Evolutionary conservation across 208 protist species (phyloP).

Genomic region (Spongospora subterranea): DNA sequence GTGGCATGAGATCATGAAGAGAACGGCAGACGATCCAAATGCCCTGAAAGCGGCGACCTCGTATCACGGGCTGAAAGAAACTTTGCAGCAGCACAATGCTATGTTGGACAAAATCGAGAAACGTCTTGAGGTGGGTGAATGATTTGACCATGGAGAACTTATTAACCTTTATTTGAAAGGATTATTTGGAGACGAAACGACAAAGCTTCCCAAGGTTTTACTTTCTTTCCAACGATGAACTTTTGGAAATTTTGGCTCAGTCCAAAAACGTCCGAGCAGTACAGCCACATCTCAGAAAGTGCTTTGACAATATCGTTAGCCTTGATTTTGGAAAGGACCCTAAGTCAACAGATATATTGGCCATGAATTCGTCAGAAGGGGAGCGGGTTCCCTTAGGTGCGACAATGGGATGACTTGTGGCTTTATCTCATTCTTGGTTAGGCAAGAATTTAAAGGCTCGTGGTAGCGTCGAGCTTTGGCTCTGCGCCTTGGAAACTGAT

Average conservation of each 20-base stretch:
- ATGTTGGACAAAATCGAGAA: constrained; percentile 84
- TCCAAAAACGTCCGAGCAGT: constrained; percentile 92
- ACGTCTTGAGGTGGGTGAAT: constrained; percentile 72
- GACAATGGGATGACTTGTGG: not conserved
- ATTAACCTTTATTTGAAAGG: not conserved
- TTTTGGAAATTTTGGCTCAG: constrained; percentile 92
- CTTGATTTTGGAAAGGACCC: constrained; percentile 72
- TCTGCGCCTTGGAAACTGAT: constrained; percentile 88
- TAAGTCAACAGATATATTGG: constrained; percentile 71
- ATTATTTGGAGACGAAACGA: constrained; percentile 82
- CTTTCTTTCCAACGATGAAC: constrained; percentile 88
- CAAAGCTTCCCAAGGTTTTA: constrained; percentile 84
- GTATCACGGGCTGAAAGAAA: constrained; percentile 61
- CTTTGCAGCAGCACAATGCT: constrained; percentile 76
- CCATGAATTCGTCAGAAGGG: constrained; percentile 71
- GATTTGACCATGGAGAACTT: not conserved
- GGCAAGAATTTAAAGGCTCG: constrained; percentile 91
- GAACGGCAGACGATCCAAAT: constrained; percentile 65
- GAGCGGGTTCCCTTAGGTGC: constrained; percentile 74
- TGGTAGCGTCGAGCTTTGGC: constrained; percentile 92
- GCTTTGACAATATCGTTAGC: constrained; percentile 89
- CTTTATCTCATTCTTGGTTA: not conserved
- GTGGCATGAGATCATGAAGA: constrained; percentile 90
- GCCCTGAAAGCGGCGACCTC: constrained; percentile 61
- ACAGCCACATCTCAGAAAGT: constrained; percentile 95